phyloP scores from a whole-genome alignment of 805 yeast genomes.

The Yamadazyma nakazawae region DNA sequence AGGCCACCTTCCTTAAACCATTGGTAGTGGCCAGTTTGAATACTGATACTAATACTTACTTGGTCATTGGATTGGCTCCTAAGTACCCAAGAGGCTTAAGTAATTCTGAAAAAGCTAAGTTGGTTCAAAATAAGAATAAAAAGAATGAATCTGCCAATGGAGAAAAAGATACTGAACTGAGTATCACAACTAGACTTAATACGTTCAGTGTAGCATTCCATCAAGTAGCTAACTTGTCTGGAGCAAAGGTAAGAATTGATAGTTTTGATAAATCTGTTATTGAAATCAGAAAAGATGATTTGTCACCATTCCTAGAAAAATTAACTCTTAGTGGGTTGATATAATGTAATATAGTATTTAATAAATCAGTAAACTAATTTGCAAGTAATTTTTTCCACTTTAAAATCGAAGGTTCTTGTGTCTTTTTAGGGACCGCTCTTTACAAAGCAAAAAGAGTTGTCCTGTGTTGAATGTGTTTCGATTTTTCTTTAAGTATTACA shows the following conservation, averaged over 20 bases:
- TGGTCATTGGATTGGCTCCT: slow-evolving; percentile 89
- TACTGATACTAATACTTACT: slow-evolving; percentile 65
- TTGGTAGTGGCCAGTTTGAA: slow-evolving; percentile 83
- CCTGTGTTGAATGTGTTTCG: no score
- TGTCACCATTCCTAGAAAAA: slow-evolving; percentile 81
- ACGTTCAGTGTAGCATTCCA: slow-evolving; percentile 91
- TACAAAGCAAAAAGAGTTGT: no score
- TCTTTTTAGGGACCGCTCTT: no score
- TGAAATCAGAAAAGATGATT: slow-evolving; percentile 83
- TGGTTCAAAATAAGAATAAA: slow-evolving; percentile 16
- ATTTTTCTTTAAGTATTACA: no score
- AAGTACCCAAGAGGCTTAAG: slow-evolving; percentile 56
- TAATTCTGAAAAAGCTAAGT: slow-evolving; percentile 32
- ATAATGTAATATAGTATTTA: slow-evolving; percentile 10
- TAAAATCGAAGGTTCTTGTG: no score
- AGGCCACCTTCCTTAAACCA: slow-evolving; percentile 54
- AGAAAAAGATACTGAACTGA: slow-evolving; percentile 35
- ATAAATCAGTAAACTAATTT: neutral
- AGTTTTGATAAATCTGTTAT: slow-evolving; percentile 93
- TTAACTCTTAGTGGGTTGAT: slow-evolving; percentile 67
- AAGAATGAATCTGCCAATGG: slow-evolving; percentile 8
- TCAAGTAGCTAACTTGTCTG: slow-evolving; percentile 76
- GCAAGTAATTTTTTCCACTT: no score
- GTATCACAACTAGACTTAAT: slow-evolving; percentile 54
- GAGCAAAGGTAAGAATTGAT: slow-evolving; percentile 87